Evolutionary conservation across 1,284 basidiomycete species (phyloP), one percentile per base, ranked within the genome.

Genomic region (Cystobasidiaceae sp.): DNA sequence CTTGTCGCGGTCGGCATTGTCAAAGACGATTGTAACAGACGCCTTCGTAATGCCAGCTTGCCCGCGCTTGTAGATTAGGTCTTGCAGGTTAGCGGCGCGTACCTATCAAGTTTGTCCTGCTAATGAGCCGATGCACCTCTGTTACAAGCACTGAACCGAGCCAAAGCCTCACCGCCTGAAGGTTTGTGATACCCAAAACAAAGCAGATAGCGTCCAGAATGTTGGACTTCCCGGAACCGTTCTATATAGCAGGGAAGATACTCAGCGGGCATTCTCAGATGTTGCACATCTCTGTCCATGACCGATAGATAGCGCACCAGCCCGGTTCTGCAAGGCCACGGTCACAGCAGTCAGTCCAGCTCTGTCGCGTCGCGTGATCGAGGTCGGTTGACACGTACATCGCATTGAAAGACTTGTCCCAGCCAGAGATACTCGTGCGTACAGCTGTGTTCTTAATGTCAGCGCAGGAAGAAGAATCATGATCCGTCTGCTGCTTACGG

Each of bases 151-250:
- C 6, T 4, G 1, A 4, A 15, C 8, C n/a, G 11, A 7, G 9
- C 5, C 19, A 4, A n/a, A 23, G 3, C 37, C 63, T 19, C 45
- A 58, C 63, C n/a, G 63, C 63, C 55, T 57, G 63, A 86, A 93
- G 88, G 77, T 96, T 94, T 1, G 91, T 97, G 70, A 96, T 89
- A 23, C 93, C 93, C n/a, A 97, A 82, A 9, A 96, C 92, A 76
- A 97, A 97, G 77, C 90, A 93, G 78, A 96, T 96, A 66, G 93
- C 92, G 80, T 97, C 93, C 70, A 97, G 85, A 71, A 97, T 96
- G 78, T 97, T 99, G 68, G 92, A 94, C 80, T 97, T 96, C 70
- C 93, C 92, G 11, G 73, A 74, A 7, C 79, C 79, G 54, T 80
- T 80, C 60, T 64, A 21, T 4, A 6, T 2, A 7, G 27, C 9